These are phyloP conservation scores for Botrytis tulipae DNA, from an alignment of 2,329 filamentous ascomycete species.

Conservation along the genomic window DNA sequence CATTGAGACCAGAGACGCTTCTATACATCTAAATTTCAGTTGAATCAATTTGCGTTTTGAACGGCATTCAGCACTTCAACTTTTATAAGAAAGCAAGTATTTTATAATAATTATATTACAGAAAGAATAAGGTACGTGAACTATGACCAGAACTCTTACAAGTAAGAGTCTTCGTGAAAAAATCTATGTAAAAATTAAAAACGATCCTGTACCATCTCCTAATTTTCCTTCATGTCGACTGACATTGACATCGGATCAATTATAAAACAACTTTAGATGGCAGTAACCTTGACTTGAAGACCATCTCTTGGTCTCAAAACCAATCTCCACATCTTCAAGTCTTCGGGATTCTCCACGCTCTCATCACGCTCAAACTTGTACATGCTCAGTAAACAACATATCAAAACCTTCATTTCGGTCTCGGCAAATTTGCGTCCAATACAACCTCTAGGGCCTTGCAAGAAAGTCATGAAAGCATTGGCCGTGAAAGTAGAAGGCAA, in stretches of 20 bases:
- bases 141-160: background rate
- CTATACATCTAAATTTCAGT: background rate
- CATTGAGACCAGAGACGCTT: background rate
- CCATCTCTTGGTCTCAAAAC: slow-evolving; percentile 47
- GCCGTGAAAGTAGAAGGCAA: slow-evolving; percentile 41
- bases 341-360: slow-evolving; percentile 43
- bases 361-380: slow-evolving; percentile 41
- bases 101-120: background rate
- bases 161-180: background rate
- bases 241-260: background rate
- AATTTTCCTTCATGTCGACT: background rate
- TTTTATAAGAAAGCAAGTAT: background rate
- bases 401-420: slow-evolving; percentile 40
- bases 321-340: slow-evolving; percentile 49
- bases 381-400: slow-evolving; percentile 39
- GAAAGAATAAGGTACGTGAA: background rate
- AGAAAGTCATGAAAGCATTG: slow-evolving; percentile 28
- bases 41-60: background rate
- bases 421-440: slow-evolving; percentile 41
- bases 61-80: background rate
- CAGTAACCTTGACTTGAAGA: slow-evolving; percentile 13
- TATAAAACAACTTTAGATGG: slow-evolving; percentile 31
- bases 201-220: background rate
- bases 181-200: slow-evolving; percentile 1
- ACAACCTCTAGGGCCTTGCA: slow-evolving; percentile 39